These are phyloP conservation scores for Sinapis alba DNA, from an alignment of 441 rosid genomes.

Conservation along the genomic window DNA sequence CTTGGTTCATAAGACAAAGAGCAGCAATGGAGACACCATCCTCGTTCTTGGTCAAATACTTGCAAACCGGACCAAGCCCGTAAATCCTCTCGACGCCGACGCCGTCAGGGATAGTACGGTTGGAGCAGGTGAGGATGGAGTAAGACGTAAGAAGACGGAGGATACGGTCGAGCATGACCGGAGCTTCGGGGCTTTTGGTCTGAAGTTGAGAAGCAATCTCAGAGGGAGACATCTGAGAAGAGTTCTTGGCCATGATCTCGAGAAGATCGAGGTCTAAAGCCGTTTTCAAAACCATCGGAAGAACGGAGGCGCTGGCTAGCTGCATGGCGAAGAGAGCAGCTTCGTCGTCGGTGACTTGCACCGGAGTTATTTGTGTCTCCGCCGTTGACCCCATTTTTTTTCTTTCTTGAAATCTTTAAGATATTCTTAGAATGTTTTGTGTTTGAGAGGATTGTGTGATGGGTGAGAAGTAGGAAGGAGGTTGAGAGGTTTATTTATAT, in stretches of 20 bases:
- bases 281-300: conserved; percentile 74
- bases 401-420: background rate
- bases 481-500: conserved; percentile 35
- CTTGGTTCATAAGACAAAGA: conserved; percentile 74
- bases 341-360: conserved; percentile 64
- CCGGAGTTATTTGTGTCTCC: conserved; percentile 70
- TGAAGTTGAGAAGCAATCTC: conserved; percentile 64
- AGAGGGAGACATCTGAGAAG: conserved; percentile 35
- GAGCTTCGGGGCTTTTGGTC: conserved; percentile 66
- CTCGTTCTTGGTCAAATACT: conserved; percentile 68
- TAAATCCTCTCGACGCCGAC: conserved; percentile 63
- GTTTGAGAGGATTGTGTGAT: conserved; percentile 26
- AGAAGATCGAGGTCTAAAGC: conserved; percentile 78
- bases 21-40: conserved; percentile 70
- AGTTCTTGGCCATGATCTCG: conserved; percentile 66
- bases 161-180: conserved; percentile 68
- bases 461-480: conserved; percentile 25
- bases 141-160: conserved; percentile 66
- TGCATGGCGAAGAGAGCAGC: conserved; percentile 70
- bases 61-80: conserved; percentile 69
- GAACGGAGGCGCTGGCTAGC: conserved; percentile 62
- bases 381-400: conserved; percentile 55
- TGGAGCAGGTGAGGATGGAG: conserved; percentile 55
- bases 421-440: background rate
- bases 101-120: conserved; percentile 43